A percentile compares a stretch with the other conserved stretches of the same genome.
Conservation (phyloP, 2,329 filamentous ascomycete genomes). For the Exserohilum turcica region DNA sequence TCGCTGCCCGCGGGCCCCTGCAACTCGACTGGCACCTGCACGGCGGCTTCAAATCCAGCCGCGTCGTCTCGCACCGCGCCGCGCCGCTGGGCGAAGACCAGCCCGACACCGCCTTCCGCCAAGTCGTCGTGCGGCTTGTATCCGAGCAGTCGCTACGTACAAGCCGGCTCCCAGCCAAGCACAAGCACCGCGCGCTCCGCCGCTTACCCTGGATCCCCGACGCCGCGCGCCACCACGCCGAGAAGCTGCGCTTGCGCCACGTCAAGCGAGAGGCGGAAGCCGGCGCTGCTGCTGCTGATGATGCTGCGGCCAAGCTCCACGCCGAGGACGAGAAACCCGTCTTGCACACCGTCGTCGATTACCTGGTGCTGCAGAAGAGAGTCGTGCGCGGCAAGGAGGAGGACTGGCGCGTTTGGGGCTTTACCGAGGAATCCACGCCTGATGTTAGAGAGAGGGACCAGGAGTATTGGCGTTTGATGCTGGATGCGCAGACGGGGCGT, state of each 20-base stretch:
- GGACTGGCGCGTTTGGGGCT: slow-evolving; percentile 71
- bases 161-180: too few relatives aligned
- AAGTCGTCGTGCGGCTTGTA: slow-evolving; percentile 34
- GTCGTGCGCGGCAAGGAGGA: slow-evolving; percentile 54
- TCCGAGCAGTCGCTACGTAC: slow-evolving; percentile 26
- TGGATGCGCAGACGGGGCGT: slow-evolving; percentile 23
- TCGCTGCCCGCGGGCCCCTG: slow-evolving; percentile 58
- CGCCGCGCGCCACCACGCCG: slow-evolving; percentile 8
- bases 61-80: slow-evolving; percentile 62
- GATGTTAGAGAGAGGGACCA: slow-evolving; percentile 30
- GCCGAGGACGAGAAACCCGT: slow-evolving; percentile 6
- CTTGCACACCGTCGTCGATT: slow-evolving; percentile 59
- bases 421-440: slow-evolving; percentile 57
- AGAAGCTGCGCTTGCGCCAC: slow-evolving; percentile 5
- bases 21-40: slow-evolving; percentile 52
- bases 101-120: slow-evolving; percentile 31
- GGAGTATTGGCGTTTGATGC: slow-evolving; percentile 25
- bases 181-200: background rate
- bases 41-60: slow-evolving; percentile 45
- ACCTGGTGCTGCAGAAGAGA: slow-evolving; percentile 64
- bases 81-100: slow-evolving; percentile 48
- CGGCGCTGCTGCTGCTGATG: background rate
- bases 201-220: slow-evolving; percentile 15
- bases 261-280: slow-evolving; percentile 2
- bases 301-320: too few relatives aligned